Conservation (phyloP, 2,329 filamentous ascomycete genomes). For the Biscogniauxia marginata region DNA sequence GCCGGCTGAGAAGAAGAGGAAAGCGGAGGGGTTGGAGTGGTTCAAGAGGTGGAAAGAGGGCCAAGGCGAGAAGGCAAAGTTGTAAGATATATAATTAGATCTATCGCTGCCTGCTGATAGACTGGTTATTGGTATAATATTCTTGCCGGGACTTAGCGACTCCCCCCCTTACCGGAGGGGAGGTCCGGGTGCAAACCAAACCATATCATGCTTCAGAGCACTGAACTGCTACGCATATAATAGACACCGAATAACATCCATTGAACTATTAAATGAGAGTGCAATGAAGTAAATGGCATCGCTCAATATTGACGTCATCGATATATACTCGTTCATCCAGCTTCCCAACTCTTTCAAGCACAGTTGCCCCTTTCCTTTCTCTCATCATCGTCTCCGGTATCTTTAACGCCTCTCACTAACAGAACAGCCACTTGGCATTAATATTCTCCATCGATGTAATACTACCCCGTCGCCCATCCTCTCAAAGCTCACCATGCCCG, state of each 20-base stretch:
- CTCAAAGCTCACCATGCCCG: too few species aligned
- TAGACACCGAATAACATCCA: too few species aligned
- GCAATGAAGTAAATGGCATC: background rate
- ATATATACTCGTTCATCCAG: background rate
- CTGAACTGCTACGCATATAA: too few species aligned
- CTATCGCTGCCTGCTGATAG: background rate
- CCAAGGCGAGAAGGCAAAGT: constrained; percentile 41
- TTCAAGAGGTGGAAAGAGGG: constrained; percentile 49
- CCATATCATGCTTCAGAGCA: too few species aligned
- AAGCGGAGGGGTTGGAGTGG: constrained; percentile 44
- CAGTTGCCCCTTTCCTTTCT: background rate
- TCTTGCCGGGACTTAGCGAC: too few species aligned
- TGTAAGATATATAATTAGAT: constrained; percentile 28
- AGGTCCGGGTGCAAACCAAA: too few species aligned
- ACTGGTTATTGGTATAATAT: background rate
- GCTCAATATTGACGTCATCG: background rate
- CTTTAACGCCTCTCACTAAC: background rate
- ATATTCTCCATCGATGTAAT: too few species aligned
- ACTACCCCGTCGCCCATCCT: background rate
- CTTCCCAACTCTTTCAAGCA: background rate
- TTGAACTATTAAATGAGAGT: too few species aligned
- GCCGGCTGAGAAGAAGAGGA: constrained; percentile 49
- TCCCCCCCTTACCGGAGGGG: too few species aligned
- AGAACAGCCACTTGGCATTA: too few species aligned
- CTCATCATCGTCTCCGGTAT: background rate